Conservation (phyloP, 2,329 filamentous ascomycete species). For the Stagonosporopsis cucurbitacearum region DNA sequence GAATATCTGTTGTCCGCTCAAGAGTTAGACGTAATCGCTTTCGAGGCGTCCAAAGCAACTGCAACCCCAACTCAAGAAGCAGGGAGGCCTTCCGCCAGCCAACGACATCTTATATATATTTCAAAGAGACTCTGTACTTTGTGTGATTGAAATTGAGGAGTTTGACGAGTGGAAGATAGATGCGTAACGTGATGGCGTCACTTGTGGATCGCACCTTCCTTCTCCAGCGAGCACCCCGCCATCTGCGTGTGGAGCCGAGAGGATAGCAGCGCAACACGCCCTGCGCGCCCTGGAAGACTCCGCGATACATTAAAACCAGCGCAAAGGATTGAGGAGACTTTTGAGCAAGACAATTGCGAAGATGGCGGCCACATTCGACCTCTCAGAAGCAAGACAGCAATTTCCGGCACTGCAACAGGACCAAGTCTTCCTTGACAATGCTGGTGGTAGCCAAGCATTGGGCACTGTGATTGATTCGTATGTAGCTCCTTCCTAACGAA, state of each 20-base stretch:
- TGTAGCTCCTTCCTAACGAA: slow-evolving; percentile 27
- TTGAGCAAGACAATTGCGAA: too few relatives aligned
- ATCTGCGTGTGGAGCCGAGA: slow-evolving; percentile 2
- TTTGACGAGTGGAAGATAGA: background rate
- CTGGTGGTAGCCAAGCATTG: slow-evolving; percentile 75
- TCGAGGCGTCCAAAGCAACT: background rate
- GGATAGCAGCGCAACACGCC: slow-evolving; percentile 8
- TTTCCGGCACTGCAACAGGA: slow-evolving; percentile 73
- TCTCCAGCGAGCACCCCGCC: slow-evolving; percentile 13
- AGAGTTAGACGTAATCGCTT: too few relatives aligned
- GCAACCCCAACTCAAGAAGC: background rate
- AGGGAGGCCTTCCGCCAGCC: background rate
- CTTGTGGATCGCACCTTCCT: slow-evolving; percentile 20
- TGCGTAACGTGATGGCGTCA: slow-evolving; percentile 8
- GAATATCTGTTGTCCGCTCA: background rate
- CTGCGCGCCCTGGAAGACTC: slow-evolving; percentile 3
- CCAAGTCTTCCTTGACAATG: slow-evolving; percentile 80
- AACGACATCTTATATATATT: background rate
- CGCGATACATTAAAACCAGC: background rate
- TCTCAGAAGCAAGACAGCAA: slow-evolving; percentile 61
- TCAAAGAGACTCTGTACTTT: background rate
- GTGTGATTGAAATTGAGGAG: background rate
- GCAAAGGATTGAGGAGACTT: background rate
- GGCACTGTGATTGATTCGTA: slow-evolving; percentile 71
- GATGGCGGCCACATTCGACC: slow-evolving; percentile 56